Base-by-base conservation (phyloP, 2,329 filamentous ascomycete genomes). In the Lachnellula arida region DNA sequence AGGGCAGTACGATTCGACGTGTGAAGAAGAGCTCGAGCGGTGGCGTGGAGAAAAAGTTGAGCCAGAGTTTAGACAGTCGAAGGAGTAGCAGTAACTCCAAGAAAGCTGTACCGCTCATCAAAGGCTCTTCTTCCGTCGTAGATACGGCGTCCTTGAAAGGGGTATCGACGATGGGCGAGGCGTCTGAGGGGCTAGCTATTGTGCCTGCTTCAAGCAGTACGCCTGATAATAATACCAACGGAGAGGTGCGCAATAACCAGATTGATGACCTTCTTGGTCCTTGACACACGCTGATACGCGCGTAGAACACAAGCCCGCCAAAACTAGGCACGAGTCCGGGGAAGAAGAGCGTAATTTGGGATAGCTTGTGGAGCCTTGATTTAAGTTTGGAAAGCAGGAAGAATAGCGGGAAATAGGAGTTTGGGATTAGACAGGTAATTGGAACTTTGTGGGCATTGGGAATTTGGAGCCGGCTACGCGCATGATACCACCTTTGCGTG, bases 61-160 rank as follows among this genome's bases (percentile, higher is more conserved):
- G 87, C 57, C 95, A 90, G 74, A 96, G 90, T 70, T 81, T 97
- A 25, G 92, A 97, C 71, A 96, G 89, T 72, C 85, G 93, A 51
- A 87, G 93, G 44, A 96, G 90, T 70, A 97, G 92, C 72, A 89
- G 88, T 14, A 87, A 82, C 53, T 95, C 89, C 56, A 92, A 88
- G 73, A 92, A 91, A 70, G 87, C 88, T 37, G 71, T 85, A 9
- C 82, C 58, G 12, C 56, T 68, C 9, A 58, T 61, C 17, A 64
- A 66, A 35, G 62, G 62, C 1, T 62, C 55, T 3, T 62, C 65
- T 1, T 60, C 55, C 4, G 56, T 60, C 22, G 60, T 63, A 9
- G 67, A 67, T 52, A 55, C 63, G 17, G 57, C 60, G 9, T 65
- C 61, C 1, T 46, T 67, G 11, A 67, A 64, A 28, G 59, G 57